Conservation (phyloP, 148 eudicot species). For the Diospyros kaki region DNA sequence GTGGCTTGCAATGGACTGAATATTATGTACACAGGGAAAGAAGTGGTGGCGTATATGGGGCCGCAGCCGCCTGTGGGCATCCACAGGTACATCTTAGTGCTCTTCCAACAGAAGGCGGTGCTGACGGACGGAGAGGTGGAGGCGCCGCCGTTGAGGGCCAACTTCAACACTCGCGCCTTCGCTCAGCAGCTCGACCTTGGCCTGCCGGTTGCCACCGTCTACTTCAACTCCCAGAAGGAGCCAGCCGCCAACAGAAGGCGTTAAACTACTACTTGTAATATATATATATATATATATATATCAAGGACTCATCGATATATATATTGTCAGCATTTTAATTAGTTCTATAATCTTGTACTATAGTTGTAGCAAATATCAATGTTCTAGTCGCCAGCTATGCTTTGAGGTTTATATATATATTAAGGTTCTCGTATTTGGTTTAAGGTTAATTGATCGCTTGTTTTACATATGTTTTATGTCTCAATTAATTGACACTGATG, state of each 20-base stretch:
- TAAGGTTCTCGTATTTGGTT: too few species aligned
- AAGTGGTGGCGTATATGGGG: constrained; percentile 41
- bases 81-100: constrained; percentile 57
- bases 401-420: too few species aligned
- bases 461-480: too few species aligned
- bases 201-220: constrained; percentile 58
- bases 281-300: not conserved
- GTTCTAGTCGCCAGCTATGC: too few species aligned
- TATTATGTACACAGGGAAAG: constrained; percentile 37
- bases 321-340: too few species aligned
- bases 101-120: constrained; percentile 41
- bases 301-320: not conserved
- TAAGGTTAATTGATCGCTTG: too few species aligned
- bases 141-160: constrained; percentile 31
- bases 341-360: too few species aligned
- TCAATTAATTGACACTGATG: too few species aligned
- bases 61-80: constrained; percentile 65
- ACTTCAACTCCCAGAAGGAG: constrained; percentile 67
- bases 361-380: too few species aligned
- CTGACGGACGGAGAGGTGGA: constrained; percentile 13
- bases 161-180: constrained; percentile 56
- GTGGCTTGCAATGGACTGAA: not conserved
- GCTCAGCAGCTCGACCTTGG: constrained; percentile 41
- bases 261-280: too few species aligned
- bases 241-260: constrained; percentile 38